Percentiles rank a stretch among this genome's conserved stretches.
These are phyloP conservation scores for Dictyostelium capitatum DNA, from an alignment of 78 protist genomes.

Conservation along the genomic window DNA sequence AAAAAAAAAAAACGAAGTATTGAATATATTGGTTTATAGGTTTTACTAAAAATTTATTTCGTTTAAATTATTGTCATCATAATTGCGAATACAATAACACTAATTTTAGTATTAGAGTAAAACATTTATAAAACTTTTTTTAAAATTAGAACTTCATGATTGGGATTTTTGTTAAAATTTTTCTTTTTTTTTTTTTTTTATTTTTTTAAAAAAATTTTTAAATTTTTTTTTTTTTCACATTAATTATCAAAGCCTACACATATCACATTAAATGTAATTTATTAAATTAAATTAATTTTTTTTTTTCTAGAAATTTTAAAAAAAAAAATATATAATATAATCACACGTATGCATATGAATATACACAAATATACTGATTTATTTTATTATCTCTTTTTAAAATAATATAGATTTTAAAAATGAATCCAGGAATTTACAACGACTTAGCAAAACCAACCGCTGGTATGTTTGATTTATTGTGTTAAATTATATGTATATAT, in stretches of 20 bases:
- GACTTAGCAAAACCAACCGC: conserved; percentile 58
- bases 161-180: background rate
- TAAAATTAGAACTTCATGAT: background rate
- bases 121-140: background rate
- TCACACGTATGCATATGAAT: too few relatives aligned
- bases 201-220: background rate
- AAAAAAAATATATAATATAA: too few relatives aligned
- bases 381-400: background rate
- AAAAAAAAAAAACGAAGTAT: background rate
- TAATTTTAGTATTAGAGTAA: too few relatives aligned
- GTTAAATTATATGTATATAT: too few relatives aligned
- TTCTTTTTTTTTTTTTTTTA: background rate
- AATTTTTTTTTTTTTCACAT: background rate
- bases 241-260: background rate
- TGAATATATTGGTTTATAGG: too few relatives aligned
- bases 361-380: too few relatives aligned
- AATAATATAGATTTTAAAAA: background rate
- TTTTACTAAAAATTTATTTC: too few relatives aligned
- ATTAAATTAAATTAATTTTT: background rate
- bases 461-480: conserved; percentile 39
- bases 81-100: too few relatives aligned
- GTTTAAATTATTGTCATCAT: too few relatives aligned
- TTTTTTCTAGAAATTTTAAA: background rate
- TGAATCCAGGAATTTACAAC: conserved; percentile 32
- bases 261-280: too few relatives aligned